Conservation (phyloP, 331 rosid species). For the Spiraea crenata region DNA sequence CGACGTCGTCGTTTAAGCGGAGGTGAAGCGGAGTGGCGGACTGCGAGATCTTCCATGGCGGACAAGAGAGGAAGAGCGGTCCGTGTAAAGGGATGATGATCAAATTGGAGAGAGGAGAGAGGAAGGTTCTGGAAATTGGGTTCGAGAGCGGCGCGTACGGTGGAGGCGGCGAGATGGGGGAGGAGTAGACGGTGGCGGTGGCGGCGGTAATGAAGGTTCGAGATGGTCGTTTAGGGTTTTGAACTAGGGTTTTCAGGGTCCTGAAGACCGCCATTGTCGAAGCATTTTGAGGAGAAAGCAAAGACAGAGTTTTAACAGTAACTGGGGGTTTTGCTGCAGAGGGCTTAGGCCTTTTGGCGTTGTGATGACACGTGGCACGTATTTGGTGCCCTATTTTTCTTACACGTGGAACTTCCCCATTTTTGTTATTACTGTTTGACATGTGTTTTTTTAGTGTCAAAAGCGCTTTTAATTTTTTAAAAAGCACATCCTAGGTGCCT, state of each 20-base stretch:
- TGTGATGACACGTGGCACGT: background rate
- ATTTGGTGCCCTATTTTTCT: background rate
- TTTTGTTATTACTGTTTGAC: too few species aligned
- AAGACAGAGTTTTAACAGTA: background rate
- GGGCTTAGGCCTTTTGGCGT: background rate
- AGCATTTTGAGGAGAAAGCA: constrained; percentile 26
- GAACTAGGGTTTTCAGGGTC: constrained; percentile 37
- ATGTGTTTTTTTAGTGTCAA: too few species aligned
- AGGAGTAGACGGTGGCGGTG: constrained; percentile 42
- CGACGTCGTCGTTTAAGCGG: constrained; percentile 48
- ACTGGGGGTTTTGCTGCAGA: constrained; percentile 8
- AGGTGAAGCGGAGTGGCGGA: constrained; percentile 83
- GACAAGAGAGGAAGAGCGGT: constrained; percentile 70
- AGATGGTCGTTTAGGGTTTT: constrained; percentile 23
- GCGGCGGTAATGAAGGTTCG: constrained; percentile 56
- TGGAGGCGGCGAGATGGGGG: constrained; percentile 32
- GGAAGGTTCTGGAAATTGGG: constrained; percentile 29
- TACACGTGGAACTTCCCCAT: background rate
- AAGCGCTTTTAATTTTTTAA: too few species aligned
- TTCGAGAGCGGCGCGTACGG: constrained; percentile 23
- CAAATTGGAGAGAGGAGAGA: constrained; percentile 49
- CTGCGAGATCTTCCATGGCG: constrained; percentile 94
- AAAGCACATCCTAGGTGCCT: too few species aligned
- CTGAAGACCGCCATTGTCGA: constrained; percentile 55
- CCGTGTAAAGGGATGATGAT: constrained; percentile 46